phyloP scores from a whole-genome alignment of 768 basidiomycete genomes.

The Rhodotorula kratochvilovae region DNA sequence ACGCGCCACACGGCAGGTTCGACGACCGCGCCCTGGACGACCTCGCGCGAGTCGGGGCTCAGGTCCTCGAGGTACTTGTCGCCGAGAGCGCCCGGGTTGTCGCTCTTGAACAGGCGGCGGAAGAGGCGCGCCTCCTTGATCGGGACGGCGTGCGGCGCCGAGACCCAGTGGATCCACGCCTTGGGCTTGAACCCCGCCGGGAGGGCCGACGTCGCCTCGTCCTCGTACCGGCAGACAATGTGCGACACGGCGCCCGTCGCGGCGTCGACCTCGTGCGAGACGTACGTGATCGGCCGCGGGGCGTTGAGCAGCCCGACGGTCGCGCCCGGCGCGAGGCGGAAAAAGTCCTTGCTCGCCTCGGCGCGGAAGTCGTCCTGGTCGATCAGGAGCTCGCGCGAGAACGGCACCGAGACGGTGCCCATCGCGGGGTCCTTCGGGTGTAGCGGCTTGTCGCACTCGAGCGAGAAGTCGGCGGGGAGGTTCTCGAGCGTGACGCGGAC shows the following conservation, averaged over 20 bases:
- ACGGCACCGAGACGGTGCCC: conserved; percentile 73
- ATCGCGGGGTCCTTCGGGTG: conserved; percentile 90
- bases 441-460: conserved; percentile 80
- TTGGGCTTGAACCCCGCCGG: conserved; percentile 64
- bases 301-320: conserved; percentile 94
- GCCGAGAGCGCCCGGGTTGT: conserved; percentile 66
- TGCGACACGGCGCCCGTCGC: conserved; percentile 68
- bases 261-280: conserved; percentile 75
- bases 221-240: conserved; percentile 70
- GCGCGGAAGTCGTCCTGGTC: conserved; percentile 88
- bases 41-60: conserved; percentile 72
- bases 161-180: conserved; percentile 95
- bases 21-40: conserved; percentile 72
- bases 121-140: conserved; percentile 90
- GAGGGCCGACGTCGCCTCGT: conserved; percentile 54
- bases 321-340: conserved; percentile 94
- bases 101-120: conserved; percentile 88
- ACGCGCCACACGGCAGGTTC: conserved; percentile 86
- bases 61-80: conserved; percentile 68
- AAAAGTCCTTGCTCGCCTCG: conserved; percentile 80
- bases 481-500: conserved; percentile 89
- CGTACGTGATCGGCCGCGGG: conserved; percentile 85
- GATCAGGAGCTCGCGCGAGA: conserved; percentile 85
- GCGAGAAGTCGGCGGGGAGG: conserved; percentile 73
- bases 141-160: conserved; percentile 69